phyloP scores from a whole-genome alignment of 768 basidiomycete species.

The Pleurotus tuber-regium region DNA sequence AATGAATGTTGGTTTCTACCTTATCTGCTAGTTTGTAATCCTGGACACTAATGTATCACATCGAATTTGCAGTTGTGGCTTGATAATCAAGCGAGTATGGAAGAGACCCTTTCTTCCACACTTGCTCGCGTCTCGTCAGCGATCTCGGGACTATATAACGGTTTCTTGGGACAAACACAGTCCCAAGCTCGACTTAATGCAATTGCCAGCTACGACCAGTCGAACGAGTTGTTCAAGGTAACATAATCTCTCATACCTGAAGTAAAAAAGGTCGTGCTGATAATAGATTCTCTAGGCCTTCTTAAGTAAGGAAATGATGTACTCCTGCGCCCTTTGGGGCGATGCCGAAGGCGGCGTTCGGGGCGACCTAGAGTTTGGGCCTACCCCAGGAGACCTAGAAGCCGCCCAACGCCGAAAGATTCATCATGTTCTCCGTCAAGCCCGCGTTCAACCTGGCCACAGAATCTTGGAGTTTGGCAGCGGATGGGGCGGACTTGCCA shows the following conservation, averaged over 20 bases:
- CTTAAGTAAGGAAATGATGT: constrained; percentile 91
- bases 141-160: constrained; percentile 63
- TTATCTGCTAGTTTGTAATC: constrained; percentile 6
- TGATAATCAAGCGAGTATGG: constrained; percentile 61
- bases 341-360: constrained; percentile 79
- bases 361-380: constrained; percentile 61
- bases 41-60: constrained; percentile 13
- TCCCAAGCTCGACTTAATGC: constrained; percentile 76
- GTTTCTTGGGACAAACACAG: constrained; percentile 70
- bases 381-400: constrained; percentile 66
- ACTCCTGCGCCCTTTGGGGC: constrained; percentile 84
- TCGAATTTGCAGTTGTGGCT: constrained; percentile 56
- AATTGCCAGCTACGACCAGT: constrained; percentile 89
- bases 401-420: constrained; percentile 84
- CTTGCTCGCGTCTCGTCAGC: constrained; percentile 56
- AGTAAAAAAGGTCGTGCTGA: constrained; percentile 9
- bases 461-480: constrained; percentile 88
- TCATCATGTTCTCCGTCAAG: constrained; percentile 73
- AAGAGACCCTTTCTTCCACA: constrained; percentile 53
- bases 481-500: constrained; percentile 93
- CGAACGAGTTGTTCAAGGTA: constrained; percentile 84
- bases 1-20: constrained; percentile 53
- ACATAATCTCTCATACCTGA: constrained; percentile 12
- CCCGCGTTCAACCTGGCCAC: constrained; percentile 75
- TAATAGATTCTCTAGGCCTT: constrained; percentile 49